Percentiles rank a stretch among this genome's conserved stretches.
These are phyloP conservation scores for Cyberlindnera bimundalis DNA, from an alignment of 805 yeast species.

Conservation along the genomic window DNA sequence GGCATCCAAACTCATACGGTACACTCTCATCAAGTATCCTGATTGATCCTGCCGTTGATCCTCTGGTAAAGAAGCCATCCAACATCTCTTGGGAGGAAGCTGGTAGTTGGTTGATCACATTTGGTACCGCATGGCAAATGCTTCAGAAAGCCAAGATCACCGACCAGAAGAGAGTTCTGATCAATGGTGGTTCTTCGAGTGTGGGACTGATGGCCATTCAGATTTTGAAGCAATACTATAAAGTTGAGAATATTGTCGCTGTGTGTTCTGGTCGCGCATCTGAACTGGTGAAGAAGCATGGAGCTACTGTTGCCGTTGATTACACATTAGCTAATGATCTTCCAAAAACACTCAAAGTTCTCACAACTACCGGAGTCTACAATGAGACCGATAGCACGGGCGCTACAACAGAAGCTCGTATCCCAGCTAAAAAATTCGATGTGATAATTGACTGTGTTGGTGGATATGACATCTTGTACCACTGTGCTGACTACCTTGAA, in stretches of 20 bases:
- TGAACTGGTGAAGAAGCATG: slow-evolving; percentile 39
- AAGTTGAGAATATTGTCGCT: slow-evolving; percentile 50
- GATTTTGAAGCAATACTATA: slow-evolving; percentile 48
- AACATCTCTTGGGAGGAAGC: slow-evolving; percentile 50
- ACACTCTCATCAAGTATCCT: slow-evolving; percentile 54
- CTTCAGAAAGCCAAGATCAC: slow-evolving; percentile 35
- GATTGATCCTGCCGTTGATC: slow-evolving; percentile 50
- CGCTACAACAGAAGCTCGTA: slow-evolving; percentile 22
- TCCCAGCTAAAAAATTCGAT: slow-evolving; percentile 44
- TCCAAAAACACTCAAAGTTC: slow-evolving; percentile 18
- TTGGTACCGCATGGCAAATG: slow-evolving; percentile 57
- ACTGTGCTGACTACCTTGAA: slow-evolving; percentile 42
- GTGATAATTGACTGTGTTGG: slow-evolving; percentile 71
- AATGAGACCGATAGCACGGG: slow-evolving; percentile 30
- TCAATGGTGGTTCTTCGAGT: slow-evolving; percentile 77
- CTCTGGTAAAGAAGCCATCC: slow-evolving; percentile 44
- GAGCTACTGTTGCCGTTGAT: slow-evolving; percentile 53
- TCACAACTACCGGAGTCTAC: slow-evolving; percentile 31
- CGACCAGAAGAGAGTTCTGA: slow-evolving; percentile 47
- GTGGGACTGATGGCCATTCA: slow-evolving; percentile 65
- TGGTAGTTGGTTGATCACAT: slow-evolving; percentile 59
- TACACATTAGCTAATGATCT: slow-evolving; percentile 34
- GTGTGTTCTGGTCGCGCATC: slow-evolving; percentile 55
- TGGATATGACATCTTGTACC: slow-evolving; percentile 45
- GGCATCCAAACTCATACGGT: slow-evolving; percentile 53